These are phyloP conservation scores for Pseudozyma thailandica DNA, from an alignment of 1,284 basidiomycete genomes.

Conservation along the genomic window DNA sequence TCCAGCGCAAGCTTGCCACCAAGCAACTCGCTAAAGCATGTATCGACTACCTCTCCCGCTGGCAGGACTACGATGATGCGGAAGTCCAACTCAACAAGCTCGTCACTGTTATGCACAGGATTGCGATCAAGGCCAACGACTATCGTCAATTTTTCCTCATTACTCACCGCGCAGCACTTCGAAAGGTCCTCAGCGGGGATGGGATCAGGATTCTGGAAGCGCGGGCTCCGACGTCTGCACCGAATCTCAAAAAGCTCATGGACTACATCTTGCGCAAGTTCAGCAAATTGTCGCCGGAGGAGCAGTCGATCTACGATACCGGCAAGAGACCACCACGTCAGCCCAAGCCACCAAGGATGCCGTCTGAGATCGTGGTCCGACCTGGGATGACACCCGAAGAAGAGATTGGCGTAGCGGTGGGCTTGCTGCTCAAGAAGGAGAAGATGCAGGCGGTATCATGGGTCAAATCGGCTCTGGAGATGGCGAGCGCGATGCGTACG, in stretches of 20 bases:
- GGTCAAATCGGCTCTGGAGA: constrained; percentile 63
- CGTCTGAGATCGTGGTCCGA: constrained; percentile 57
- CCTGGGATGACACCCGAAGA: constrained; percentile 50
- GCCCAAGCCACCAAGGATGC: constrained; percentile 44
- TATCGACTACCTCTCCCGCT: constrained; percentile 57
- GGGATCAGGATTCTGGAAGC: constrained; percentile 37
- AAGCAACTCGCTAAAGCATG: constrained; percentile 58
- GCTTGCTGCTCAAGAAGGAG: constrained; percentile 59
- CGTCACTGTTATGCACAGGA: constrained; percentile 60
- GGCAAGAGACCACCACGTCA: constrained; percentile 54
- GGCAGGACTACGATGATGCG: constrained; percentile 54
- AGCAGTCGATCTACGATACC: constrained; percentile 54
- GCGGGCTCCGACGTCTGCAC: constrained; percentile 27
- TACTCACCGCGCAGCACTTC: constrained; percentile 40
- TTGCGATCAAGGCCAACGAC: constrained; percentile 60
- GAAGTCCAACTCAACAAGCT: constrained; percentile 58
- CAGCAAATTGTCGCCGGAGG: constrained; percentile 55
- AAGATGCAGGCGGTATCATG: constrained; percentile 62
- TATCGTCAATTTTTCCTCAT: constrained; percentile 55
- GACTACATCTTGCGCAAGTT: constrained; percentile 59
- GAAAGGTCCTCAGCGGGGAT: constrained; percentile 43
- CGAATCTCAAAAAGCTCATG: constrained; percentile 58
- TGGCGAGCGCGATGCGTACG: constrained; percentile 55
- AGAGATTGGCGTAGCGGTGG: constrained; percentile 64
- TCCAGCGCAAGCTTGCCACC: constrained; percentile 61